Base-by-base conservation (phyloP, 352 stramenopile species). In the Pythium vanterpoolii region DNA sequence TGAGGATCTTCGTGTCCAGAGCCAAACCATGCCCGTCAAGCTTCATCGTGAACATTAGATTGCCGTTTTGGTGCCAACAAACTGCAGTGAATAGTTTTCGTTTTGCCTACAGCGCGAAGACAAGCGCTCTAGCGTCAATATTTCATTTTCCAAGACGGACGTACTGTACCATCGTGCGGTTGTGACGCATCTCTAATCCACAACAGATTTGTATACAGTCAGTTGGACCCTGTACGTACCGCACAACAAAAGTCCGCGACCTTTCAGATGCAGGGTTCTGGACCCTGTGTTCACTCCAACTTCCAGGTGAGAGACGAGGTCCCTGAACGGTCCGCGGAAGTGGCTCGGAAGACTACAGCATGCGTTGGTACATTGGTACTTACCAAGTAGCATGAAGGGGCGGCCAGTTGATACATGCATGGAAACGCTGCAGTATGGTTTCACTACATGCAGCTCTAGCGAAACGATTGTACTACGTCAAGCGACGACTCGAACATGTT, bases 131-230 rank as follows among this genome's bases (percentile, higher is more conserved):
- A n/a, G n/a, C n/a, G n/a, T n/a, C n/a, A n/a, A n/a, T n/a, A n/a
- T n/a, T n/a, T n/a, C 33, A 39, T 39, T 39, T 16, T 33, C 43
- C 19, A 21, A 49, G 43, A 49, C 43, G 33, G 33, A 14, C 33
- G 33, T 39, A 14, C 33, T 39, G 33, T 13, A 26, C 28, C 21
- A 36, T 50, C 24, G 40, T 60, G 38, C 9, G 19, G 40, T 26
- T 40, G 40, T 19, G 11, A 21, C 38, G 4, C 7, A 19, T 13
- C n/a, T 31, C 47, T 14, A 55, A 6, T 43, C 19, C 52, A 51
- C 28, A 24, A 5, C 7, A n/a, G n/a, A 16, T 51, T 42, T 51
- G 52, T 60, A 60, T 60, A 11, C 52, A 60, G 52, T 60, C 52
- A 60, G 52, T 60, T 60, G 38, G 40, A 44, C 38, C 52, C 42